These are phyloP conservation scores for Xylaria sp. DNA, from an alignment of 2,329 filamentous ascomycete genomes.

Conservation along the genomic window DNA sequence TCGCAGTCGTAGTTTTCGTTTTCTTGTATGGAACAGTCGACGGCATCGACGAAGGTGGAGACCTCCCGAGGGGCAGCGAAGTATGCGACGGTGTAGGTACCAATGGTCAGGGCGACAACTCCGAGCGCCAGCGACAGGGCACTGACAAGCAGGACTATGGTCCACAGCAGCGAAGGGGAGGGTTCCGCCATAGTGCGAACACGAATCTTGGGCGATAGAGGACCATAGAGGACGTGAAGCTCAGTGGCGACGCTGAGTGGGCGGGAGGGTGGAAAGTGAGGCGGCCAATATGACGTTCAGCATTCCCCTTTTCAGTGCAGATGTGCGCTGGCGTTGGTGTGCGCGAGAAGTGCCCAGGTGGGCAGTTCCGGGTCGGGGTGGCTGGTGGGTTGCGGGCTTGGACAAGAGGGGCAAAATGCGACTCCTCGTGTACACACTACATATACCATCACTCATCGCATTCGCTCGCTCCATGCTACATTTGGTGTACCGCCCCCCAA, in stretches of 20 bases:
- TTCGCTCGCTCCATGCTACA: constrained; percentile 3
- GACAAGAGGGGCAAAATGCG: constrained; percentile 25
- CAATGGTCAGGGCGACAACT: constrained; percentile 58
- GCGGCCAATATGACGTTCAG: constrained; percentile 27
- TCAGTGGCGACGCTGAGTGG: background rate
- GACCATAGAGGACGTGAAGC: constrained; percentile 29
- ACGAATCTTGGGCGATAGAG: constrained; percentile 25
- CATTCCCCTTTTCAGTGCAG: constrained; percentile 26
- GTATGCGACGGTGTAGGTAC: constrained; percentile 62
- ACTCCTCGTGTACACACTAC: constrained; percentile 13
- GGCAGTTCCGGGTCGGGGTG: constrained; percentile 15
- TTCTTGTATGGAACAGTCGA: constrained; percentile 67
- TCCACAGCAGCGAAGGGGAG: constrained; percentile 58
- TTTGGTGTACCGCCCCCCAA: constrained; percentile 5
- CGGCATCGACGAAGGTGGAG: constrained; percentile 61
- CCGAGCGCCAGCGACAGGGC: constrained; percentile 62
- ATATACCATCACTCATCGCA: background rate
- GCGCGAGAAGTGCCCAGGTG: constrained; percentile 21
- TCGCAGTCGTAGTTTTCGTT: constrained; percentile 69
- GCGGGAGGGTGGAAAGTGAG: constrained; percentile 9
- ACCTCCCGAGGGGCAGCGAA: constrained; percentile 63
- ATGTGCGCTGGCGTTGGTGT: constrained; percentile 22
- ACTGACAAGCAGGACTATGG: constrained; percentile 62
- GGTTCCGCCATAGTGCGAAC: constrained; percentile 53
- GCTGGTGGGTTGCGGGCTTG: constrained; percentile 25